phyloP scores from a whole-genome alignment of 306 rosid genomes.

The Rubus parviflorus region DNA sequence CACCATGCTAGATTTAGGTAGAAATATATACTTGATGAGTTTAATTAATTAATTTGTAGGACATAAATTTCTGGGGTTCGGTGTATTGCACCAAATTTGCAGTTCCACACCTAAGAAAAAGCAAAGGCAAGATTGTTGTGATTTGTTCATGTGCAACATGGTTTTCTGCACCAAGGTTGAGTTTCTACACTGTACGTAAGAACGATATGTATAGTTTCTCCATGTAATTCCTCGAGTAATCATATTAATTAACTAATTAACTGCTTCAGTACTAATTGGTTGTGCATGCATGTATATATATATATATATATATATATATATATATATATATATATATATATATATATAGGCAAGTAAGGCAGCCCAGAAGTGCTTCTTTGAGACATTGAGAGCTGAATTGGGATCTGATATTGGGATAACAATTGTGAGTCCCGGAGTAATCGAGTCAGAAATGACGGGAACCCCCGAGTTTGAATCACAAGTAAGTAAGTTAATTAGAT shows the following conservation, averaged over 20 bases:
- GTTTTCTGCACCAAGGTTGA: conserved; percentile 46
- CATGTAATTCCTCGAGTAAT: too few species aligned
- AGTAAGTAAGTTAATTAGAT: too few species aligned
- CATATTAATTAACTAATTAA: too few species aligned
- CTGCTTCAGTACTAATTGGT: too few species aligned
- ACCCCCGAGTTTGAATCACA: conserved; percentile 27
- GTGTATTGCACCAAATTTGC: conserved; percentile 46
- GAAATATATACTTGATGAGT: too few species aligned
- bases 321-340: too few species aligned
- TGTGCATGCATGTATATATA: too few species aligned
- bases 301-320: too few species aligned
- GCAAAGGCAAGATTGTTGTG: conserved; percentile 60
- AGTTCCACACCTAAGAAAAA: conserved; percentile 46
- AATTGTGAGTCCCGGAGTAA: conserved; percentile 51
- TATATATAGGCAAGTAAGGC: conserved; percentile 61
- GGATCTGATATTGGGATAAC: conserved; percentile 51
- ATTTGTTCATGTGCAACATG: conserved; percentile 51
- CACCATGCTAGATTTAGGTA: too few species aligned
- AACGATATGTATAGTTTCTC: too few species aligned
- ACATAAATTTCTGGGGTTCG: conserved; percentile 70
- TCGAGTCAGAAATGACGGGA: conserved; percentile 41
- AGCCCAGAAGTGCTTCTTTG: conserved; percentile 43
- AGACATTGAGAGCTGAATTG: conserved; percentile 54
- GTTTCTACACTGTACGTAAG: conserved; percentile 44
- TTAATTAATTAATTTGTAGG: conserved; percentile 25